Percentiles rank a stretch among this genome's conserved stretches.
Evolutionary conservation across 148 eudicot genomes (phyloP).

Genomic region (Diospyros kaki): DNA sequence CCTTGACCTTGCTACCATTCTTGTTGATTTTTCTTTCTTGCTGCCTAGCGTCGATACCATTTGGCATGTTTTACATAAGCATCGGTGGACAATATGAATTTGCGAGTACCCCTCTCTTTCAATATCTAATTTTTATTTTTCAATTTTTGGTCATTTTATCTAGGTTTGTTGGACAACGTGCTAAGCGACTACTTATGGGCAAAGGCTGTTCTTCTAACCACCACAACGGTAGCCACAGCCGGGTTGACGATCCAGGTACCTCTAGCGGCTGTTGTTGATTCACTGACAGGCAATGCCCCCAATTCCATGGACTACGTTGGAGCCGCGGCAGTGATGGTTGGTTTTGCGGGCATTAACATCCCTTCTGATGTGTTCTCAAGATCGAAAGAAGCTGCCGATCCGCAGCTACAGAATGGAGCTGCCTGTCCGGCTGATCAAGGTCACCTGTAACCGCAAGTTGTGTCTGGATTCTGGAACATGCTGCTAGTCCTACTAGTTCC

Average conservation of each 20-base stretch:
- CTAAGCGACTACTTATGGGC: constrained; percentile 97
- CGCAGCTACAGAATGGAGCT: constrained; percentile 35
- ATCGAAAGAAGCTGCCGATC: constrained; percentile 35
- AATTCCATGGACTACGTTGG: constrained; percentile 64
- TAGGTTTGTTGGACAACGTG: constrained; percentile 91
- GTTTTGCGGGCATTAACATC: constrained; percentile 80
- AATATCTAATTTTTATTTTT: neutral
- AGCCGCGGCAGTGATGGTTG: constrained; percentile 77
- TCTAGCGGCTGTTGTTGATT: constrained; percentile 78
- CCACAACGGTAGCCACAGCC: constrained; percentile 97
- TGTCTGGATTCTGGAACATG: no score
- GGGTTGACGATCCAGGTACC: constrained; percentile 97
- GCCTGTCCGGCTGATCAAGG: constrained; percentile 16
- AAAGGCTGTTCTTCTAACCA: constrained; percentile 88
- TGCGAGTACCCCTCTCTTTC: neutral
- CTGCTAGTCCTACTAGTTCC: no score
- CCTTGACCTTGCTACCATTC: no score
- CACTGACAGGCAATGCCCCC: constrained; percentile 71
- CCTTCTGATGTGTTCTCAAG: constrained; percentile 51
- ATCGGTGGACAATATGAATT: neutral
- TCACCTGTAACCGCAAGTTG: neutral
- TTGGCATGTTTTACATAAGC: neutral
- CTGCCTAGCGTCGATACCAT: neutral
- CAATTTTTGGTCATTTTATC: neutral
- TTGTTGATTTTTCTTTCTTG: neutral